Conservation (phyloP, 225 moss, liverwort and hornwort species). For the Polytrichum commune region DNA sequence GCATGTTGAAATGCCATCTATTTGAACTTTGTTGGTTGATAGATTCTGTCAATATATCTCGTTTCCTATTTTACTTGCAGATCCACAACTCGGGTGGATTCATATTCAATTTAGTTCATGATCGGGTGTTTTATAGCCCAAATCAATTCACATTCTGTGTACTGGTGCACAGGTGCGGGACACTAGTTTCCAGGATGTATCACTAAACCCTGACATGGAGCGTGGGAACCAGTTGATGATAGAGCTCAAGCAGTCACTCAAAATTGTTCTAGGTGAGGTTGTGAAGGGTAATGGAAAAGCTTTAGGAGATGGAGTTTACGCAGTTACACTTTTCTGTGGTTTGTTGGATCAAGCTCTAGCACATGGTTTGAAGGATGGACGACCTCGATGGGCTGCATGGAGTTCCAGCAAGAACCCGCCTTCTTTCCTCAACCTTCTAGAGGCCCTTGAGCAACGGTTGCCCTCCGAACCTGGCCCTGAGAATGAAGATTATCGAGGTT, state of each 20-base stretch:
- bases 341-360: constrained; percentile 24
- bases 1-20: too few relatives aligned
- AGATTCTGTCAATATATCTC: too few relatives aligned
- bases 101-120: too few relatives aligned
- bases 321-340: constrained; percentile 15
- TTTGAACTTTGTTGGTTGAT: too few relatives aligned
- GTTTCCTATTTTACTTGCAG: too few relatives aligned
- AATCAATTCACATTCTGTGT: too few relatives aligned
- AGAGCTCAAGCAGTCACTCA: constrained; percentile 22
- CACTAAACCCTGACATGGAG: constrained; percentile 4
- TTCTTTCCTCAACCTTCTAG: constrained; percentile 17
- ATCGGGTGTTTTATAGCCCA: too few relatives aligned
- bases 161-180: constrained; percentile 2
- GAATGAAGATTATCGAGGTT: constrained; percentile 12
- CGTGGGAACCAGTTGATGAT: constrained; percentile 11
- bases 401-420: constrained; percentile 18
- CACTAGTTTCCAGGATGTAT: background rate
- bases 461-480: constrained; percentile 16
- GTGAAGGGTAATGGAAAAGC: constrained; percentile 18
- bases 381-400: constrained; percentile 17
- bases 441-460: constrained; percentile 16
- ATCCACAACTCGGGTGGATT: too few relatives aligned
- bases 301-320: constrained; percentile 15
- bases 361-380: constrained; percentile 21
- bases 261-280: constrained; percentile 18